These are phyloP conservation scores for Trametes cinnabarina DNA, from an alignment of 768 basidiomycete species.

Conservation along the genomic window DNA sequence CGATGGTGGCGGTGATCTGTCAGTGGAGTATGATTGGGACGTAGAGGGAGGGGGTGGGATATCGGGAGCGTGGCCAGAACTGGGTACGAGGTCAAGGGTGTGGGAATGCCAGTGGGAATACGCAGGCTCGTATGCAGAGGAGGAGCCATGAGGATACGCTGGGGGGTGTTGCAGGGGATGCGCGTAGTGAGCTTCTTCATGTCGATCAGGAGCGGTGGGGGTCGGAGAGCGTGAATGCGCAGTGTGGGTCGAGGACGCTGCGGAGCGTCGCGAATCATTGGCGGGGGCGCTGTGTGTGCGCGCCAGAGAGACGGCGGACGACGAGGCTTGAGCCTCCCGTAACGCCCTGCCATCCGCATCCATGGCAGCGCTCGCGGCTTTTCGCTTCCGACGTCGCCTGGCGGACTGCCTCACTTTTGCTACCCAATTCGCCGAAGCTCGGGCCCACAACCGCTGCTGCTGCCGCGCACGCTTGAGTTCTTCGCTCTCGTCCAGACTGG, in stretches of 20 bases:
- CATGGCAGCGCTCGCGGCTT: neutral
- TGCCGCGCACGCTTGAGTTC: conserved; percentile 41
- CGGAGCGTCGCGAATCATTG: conserved; percentile 34
- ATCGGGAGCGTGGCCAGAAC: conserved; percentile 1
- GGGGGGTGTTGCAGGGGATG: conserved; percentile 6
- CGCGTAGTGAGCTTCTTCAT: neutral
- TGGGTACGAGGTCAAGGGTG: conserved; percentile 4
- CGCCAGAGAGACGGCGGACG: conserved; percentile 23
- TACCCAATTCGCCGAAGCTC: conserved; percentile 68
- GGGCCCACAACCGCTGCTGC: conserved; percentile 62
- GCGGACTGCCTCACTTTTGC: conserved; percentile 59
- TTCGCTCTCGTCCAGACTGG: conserved; percentile 33
- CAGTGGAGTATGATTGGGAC: neutral
- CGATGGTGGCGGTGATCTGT: neutral
- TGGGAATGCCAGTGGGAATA: conserved; percentile 9
- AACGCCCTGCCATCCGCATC: conserved; percentile 9
- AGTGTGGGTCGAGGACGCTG: conserved; percentile 41
- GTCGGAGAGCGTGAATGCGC: conserved; percentile 7
- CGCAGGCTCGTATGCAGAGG: neutral
- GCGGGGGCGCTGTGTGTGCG: neutral
- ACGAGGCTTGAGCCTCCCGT: conserved; percentile 7
- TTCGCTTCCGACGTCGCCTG: conserved; percentile 47
- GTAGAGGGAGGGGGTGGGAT: neutral
- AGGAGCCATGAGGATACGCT: conserved; percentile 6
- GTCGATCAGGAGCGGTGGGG: neutral